These are phyloP conservation scores for Xanthoparmelia taractica DNA, from an alignment of 495 filamentous ascomycete species.

Conservation along the genomic window DNA sequence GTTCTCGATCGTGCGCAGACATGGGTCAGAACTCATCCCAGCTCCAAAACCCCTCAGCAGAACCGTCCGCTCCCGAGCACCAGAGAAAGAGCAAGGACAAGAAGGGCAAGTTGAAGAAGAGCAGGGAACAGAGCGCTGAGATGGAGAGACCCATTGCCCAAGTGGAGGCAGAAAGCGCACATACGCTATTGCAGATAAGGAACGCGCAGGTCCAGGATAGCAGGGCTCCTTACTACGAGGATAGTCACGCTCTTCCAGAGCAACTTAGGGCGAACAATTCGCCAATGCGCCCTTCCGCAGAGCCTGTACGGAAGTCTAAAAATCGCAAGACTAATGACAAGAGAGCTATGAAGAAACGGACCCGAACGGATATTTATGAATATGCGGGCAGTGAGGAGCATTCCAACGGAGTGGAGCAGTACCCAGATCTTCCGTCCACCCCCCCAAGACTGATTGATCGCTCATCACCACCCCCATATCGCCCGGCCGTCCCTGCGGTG, in stretches of 20 bases:
- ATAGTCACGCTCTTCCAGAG: slow-evolving; percentile 10
- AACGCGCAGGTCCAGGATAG: background rate
- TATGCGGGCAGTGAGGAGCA: background rate
- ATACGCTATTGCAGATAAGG: slow-evolving; percentile 18
- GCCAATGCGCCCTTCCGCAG: background rate
- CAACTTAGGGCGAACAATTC: slow-evolving; percentile 19
- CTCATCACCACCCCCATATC: background rate
- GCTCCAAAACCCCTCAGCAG: background rate
- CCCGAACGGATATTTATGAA: background rate
- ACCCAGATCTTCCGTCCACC: slow-evolving; percentile 14
- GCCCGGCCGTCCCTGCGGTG: background rate
- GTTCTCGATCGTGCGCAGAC: background rate
- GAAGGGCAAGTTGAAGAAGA: slow-evolving; percentile 16
- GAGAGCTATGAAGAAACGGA: background rate
- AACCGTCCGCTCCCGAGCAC: background rate
- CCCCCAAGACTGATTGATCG: slow-evolving; percentile 5
- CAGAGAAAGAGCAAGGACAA: slow-evolving; percentile 10
- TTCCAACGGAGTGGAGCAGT: background rate
- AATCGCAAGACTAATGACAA: slow-evolving; percentile 8
- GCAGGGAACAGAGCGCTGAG: slow-evolving; percentile 9
- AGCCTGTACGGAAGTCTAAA: slow-evolving; percentile 6
- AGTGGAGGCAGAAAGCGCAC: slow-evolving; percentile 19
- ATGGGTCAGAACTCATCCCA: slow-evolving; percentile 26
- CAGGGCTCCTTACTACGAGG: slow-evolving; percentile 4
- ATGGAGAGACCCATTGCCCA: slow-evolving; percentile 9